Evolutionary conservation across 2,329 filamentous ascomycete genomes (phyloP), one percentile per base, ranked within the genome.

Genomic region (Beauveria pseudobassiana): DNA sequence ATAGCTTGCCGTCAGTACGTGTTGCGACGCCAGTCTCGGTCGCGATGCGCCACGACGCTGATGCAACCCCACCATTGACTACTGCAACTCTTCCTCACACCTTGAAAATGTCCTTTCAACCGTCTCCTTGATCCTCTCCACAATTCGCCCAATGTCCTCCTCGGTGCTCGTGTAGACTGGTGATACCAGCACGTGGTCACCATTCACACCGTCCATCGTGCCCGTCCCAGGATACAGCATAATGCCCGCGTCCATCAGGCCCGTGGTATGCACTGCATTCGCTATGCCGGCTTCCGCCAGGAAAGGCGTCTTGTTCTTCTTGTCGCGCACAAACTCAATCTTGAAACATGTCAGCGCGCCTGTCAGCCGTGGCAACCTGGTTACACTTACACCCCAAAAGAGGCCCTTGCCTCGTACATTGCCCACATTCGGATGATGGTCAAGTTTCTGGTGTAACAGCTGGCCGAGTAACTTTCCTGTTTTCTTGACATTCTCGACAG

Each of bases 161-260:
- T 64, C 71, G 68, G 50, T 73, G 69, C 10, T 73, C 69, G 62
- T 79, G 63, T 78, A 87, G 0, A 84, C 77, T 2, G 82, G 69
- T 2, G 67, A 64, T 9, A 70, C 56, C 9, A 69, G 54, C 12
- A 68, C 63, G 8, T 69, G 65, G n/a, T 70, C 69, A 8, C 69
- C 68, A 0, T 52, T 24, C 9, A 64, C 34, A 0, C 69, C 69
- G 26, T 70, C 65, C 20, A 63, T 63, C 1, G 66, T 69, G 3
- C 68, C 69, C 3, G 42, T 69, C 3, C 67, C 68, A 6, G 68
- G 69, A 48, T 68, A 82, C 3, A 88, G 77, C 61, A 80, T 78
- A 4, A 77, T 80, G 48, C 79, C 76, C 50, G 80, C 77, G 24
- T 65, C 64, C 4, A 73, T 67, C 12, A 80, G 69, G 1, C 86